Evolutionary conservation across 78 protist species (phyloP).

Genomic region (Dictyostelium capitatum): DNA sequence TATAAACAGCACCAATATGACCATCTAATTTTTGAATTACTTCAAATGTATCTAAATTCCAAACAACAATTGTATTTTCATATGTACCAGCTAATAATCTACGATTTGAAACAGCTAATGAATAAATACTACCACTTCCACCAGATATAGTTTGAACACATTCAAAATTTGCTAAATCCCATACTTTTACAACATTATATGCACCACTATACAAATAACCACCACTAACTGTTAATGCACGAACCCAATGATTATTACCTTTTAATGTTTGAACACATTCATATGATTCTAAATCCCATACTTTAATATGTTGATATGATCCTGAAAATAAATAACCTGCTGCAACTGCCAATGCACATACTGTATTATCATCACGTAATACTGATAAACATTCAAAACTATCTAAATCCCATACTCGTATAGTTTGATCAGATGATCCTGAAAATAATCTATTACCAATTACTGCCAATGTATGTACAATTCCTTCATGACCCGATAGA

Average conservation of each 20-base stretch:
- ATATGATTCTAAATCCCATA: conserved; percentile 53
- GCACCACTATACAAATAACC: conserved; percentile 67
- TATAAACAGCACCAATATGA: conserved; percentile 83
- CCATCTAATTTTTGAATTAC: conserved; percentile 54
- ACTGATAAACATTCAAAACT: conserved; percentile 64
- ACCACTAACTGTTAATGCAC: conserved; percentile 68
- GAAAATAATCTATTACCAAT: conserved; percentile 61
- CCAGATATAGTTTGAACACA: conserved; percentile 24
- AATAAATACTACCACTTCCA: conserved; percentile 75
- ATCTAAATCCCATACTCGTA: conserved; percentile 80
- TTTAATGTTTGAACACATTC: conserved; percentile 41
- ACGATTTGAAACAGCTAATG: conserved; percentile 50
- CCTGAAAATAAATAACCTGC: conserved; percentile 67
- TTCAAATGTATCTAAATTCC: conserved; percentile 57
- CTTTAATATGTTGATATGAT: conserved; percentile 52
- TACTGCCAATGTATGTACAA: conserved; percentile 79
- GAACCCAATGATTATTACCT: conserved; percentile 87
- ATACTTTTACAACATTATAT: conserved; percentile 54
- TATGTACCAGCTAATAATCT: conserved; percentile 78
- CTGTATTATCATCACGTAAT: conserved; percentile 61
- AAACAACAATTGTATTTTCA: conserved; percentile 66
- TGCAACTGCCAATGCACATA: conserved; percentile 64
- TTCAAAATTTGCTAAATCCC: conserved; percentile 73
- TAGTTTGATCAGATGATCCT: conserved; percentile 78
- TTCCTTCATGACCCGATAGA: conserved; percentile 73